Evolutionary conservation across 2,329 filamentous ascomycete species (phyloP).

Genomic region (Colletotrichum graminicola): DNA sequence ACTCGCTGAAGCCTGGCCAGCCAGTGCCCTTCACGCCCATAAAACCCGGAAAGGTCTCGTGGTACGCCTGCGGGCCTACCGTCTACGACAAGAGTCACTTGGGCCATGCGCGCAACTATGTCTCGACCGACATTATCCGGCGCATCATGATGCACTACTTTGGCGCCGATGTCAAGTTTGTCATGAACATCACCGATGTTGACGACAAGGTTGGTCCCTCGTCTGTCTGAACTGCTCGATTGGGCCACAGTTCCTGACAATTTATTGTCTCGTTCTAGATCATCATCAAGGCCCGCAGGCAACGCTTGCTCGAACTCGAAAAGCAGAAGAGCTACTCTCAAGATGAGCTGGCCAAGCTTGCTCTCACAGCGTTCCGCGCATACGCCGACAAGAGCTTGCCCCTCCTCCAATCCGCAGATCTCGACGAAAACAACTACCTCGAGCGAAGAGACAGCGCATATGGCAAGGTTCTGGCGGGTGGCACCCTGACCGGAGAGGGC

Average conservation of each 20-base stretch:
- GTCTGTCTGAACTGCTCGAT: rapidly evolving
- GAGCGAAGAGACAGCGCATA: conserved; percentile 65
- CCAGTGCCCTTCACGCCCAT: conserved; percentile 82
- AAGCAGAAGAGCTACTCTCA: conserved; percentile 74
- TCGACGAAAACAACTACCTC: conserved; percentile 65
- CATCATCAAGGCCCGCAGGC: conserved; percentile 76
- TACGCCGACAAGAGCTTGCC: conserved; percentile 69
- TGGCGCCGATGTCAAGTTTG: conserved; percentile 83
- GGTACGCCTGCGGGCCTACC: conserved; percentile 93
- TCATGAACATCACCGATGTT: conserved; percentile 93
- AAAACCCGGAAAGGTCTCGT: conserved; percentile 78
- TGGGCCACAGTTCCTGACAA: background rate
- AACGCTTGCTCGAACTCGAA: conserved; percentile 83
- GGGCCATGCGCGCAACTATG: conserved; percentile 90
- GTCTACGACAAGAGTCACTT: conserved; percentile 86
- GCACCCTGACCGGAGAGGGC: conserved; percentile 67
- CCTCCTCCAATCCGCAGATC: conserved; percentile 58
- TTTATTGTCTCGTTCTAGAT: conserved; percentile 54
- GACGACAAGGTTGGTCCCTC: conserved; percentile 73
- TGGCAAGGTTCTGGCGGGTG: conserved; percentile 66
- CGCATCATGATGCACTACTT: conserved; percentile 88
- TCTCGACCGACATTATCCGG: conserved; percentile 88
- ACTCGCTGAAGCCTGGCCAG: conserved; percentile 78
- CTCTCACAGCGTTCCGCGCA: conserved; percentile 64
- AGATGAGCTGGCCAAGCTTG: conserved; percentile 61